Conservation (phyloP, 2,329 filamentous ascomycete genomes). For the Penicillium expansum region DNA sequence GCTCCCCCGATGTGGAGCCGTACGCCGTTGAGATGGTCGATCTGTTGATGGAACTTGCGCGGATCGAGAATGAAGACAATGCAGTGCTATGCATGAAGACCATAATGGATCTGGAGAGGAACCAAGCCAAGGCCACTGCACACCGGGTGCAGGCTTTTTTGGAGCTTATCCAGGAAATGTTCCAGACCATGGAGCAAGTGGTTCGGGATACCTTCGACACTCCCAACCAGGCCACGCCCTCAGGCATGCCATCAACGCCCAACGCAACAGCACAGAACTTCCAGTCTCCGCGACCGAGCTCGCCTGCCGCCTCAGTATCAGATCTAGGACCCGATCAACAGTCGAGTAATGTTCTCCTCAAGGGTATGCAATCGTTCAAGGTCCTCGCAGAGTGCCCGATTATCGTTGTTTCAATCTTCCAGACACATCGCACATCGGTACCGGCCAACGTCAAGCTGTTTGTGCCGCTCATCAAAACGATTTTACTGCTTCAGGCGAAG, state of each 20-base stretch:
- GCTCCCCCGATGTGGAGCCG: conserved; percentile 77
- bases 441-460: conserved; percentile 84
- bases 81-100: conserved; percentile 98
- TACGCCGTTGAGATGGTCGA: conserved; percentile 88
- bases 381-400: conserved; percentile 97
- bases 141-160: conserved; percentile 86
- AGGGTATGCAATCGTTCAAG: conserved; percentile 98
- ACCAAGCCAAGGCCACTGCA: conserved; percentile 79
- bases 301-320: conserved; percentile 75
- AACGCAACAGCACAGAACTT: conserved; percentile 61
- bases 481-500: conserved; percentile 82
- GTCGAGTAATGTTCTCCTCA: conserved; percentile 74
- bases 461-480: conserved; percentile 88
- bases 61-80: conserved; percentile 96
- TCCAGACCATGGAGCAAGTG: conserved; percentile 89
- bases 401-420: conserved; percentile 97
- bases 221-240: conserved; percentile 55
- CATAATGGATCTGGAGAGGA: conserved; percentile 92
- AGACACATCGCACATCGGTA: conserved; percentile 80
- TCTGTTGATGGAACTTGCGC: conserved; percentile 81
- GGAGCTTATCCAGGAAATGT: conserved; percentile 89
- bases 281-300: conserved; percentile 84
- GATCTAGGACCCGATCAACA: conserved; percentile 83
- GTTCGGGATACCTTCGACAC: conserved; percentile 95
- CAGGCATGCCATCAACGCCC: conserved; percentile 53